Base-by-base conservation (phyloP, 208 protist species). In the Acanthamoeba castellanii region DNA sequence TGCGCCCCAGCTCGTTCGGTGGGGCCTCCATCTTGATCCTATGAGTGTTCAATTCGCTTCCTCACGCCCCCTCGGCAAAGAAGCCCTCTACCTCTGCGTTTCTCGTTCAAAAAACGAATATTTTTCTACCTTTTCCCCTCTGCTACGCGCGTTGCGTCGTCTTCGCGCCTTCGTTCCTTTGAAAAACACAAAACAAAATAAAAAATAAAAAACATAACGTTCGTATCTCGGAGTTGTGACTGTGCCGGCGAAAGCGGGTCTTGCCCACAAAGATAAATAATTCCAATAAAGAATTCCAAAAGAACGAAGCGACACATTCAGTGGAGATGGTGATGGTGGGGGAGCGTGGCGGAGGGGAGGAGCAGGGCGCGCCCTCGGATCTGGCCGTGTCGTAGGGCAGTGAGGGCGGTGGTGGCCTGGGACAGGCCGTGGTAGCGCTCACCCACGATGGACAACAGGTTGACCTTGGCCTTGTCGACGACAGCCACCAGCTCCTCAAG, bases 301-400 rank as follows among this genome's bases (percentile, higher is more conserved):
- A n/a, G n/a, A n/a, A n/a, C n/a, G n/a, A n/a, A n/a, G n/a, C n/a
- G n/a, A n/a, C n/a, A n/a, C n/a, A n/a, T n/a, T n/a, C n/a, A 14
- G 20, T 59, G 55, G 22, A 27, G 55, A 14, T 61, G 55, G 22
- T 61, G 55, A 3, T 50, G 45, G 45, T 59, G 55, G 55, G 14
- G 55, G 55, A 59, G 55, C 18, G 55, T 59, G 14, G 59, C 18
- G 25, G 66, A 74, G 27, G 87, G 87, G 37, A 70, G 7, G 20
- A 92, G 32, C 13, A 92, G 20, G 18, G 87, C 87, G 25, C 87
- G 87, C 16, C 87, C 87, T 37, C 34, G 61, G 13, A 92, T 52
- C 20, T 76, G 32, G 55, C 87, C 87, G 34, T 76, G 32, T 25
- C 61, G 37, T 4, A 92, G 64, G 25, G 55, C 87, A 5, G 55